Evolutionary conservation across 805 yeast species (phyloP).

Genomic region (Torulaspora gathmanii): DNA sequence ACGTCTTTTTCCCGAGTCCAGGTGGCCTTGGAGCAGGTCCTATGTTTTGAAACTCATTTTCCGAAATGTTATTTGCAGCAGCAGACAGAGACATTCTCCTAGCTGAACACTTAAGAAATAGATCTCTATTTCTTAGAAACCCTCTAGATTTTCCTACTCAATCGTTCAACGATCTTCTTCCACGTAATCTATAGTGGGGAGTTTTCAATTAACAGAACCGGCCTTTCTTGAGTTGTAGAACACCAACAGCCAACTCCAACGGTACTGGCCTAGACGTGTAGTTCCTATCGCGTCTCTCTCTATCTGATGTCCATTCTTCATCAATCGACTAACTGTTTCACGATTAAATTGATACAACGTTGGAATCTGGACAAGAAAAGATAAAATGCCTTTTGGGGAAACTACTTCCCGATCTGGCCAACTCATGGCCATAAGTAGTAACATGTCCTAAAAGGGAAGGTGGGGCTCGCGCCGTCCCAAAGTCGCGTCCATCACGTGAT

Average conservation of each 20-base stretch:
- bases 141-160: background rate
- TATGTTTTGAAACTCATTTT: conserved; percentile 47
- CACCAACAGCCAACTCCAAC: background rate
- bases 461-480: background rate
- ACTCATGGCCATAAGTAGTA: background rate
- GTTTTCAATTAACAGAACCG: background rate
- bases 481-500: background rate
- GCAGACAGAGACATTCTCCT: conserved; percentile 43
- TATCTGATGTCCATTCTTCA: background rate
- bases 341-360: background rate
- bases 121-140: background rate
- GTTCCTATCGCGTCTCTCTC: background rate
- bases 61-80: conserved; percentile 42
- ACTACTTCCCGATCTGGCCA: background rate
- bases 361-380: background rate
- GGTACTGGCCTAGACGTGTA: background rate
- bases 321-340: background rate
- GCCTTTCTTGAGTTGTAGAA: background rate
- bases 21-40: conserved; percentile 58
- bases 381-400: background rate
- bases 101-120: background rate
- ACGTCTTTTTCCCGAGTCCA: conserved; percentile 13
- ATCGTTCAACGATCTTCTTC: too few relatives aligned
- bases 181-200: too few relatives aligned
- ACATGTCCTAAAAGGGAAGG: background rate